Evolutionary conservation across 306 rosid genomes (phyloP).

Genomic region (Quercus wislizeni): DNA sequence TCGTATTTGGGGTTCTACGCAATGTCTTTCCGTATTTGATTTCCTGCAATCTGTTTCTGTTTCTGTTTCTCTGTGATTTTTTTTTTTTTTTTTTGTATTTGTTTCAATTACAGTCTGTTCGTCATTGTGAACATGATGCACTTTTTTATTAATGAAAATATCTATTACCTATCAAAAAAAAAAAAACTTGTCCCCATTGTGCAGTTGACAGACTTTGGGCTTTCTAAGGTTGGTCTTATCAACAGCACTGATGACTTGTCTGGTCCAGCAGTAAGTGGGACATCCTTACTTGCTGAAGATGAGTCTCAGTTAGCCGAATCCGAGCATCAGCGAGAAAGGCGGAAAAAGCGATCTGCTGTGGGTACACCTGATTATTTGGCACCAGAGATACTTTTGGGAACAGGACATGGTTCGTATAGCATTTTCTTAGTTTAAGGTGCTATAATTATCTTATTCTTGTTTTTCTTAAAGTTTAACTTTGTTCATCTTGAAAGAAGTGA

Average conservation of each 20-base stretch:
- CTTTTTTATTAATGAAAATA: too few species aligned
- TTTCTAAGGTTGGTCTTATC: slow-evolving; percentile 98
- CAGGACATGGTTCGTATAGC: slow-evolving; percentile 96
- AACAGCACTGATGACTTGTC: slow-evolving; percentile 98
- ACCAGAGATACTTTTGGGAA: slow-evolving; percentile 98
- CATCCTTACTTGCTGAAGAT: slow-evolving; percentile 74
- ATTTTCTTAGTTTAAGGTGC: slow-evolving; percentile 55
- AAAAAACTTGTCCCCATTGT: slow-evolving; percentile 2
- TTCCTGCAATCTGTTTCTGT: too few species aligned
- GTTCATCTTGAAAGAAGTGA: slow-evolving; percentile 16
- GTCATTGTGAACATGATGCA: too few species aligned
- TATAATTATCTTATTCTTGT: slow-evolving; percentile 32
- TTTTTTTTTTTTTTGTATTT: too few species aligned
- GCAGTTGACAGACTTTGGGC: slow-evolving; percentile 98
- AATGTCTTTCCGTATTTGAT: too few species aligned
- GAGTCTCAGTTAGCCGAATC: slow-evolving; percentile 57
- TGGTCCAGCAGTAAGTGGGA: slow-evolving; percentile 86
- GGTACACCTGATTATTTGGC: slow-evolving; percentile 99
- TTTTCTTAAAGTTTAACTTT: slow-evolving; percentile 5
- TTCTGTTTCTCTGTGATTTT: too few species aligned
- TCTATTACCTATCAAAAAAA: neutral
- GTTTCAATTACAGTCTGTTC: too few species aligned
- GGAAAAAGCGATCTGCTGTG: slow-evolving; percentile 95
- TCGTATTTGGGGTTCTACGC: too few species aligned
- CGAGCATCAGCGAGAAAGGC: slow-evolving; percentile 79